Base-by-base conservation (phyloP, 768 basidiomycete genomes). In the Suillus fuscotomentosus region DNA sequence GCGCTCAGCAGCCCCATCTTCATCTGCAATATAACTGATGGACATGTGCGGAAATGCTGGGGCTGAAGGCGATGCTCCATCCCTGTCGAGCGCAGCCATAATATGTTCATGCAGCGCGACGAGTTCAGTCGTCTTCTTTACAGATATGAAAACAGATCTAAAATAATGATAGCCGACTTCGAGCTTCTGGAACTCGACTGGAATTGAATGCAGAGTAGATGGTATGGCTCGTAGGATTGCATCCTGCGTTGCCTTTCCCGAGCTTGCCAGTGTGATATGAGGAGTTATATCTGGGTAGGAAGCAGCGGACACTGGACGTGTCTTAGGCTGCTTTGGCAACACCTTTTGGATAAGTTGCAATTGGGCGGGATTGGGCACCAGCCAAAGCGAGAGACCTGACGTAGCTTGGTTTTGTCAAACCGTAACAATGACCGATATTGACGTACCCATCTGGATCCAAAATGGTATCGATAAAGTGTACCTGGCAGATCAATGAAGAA, bases 1-100 rank as follows among this genome's bases (percentile, higher is more conserved):
- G 51, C 90, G 84, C 73, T 88, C 83, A 8, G 75, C 81, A 22
- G 13, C 70, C 4, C 82, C 81, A 66, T 92, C 90, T n/a, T 81
- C 79, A 64, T 92, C 86, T 34, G 79, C 80, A 65, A 92, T 86
- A 71, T 94, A 94, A 70, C 84, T 88, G 64, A 94, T 68, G 42
- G 92, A 93, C 66, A 92, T 66, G 72, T 94, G 92, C 8, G 91
- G 88, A 66, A 85, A 89, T 42, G 78, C 74, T 0, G 89, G 88
- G 1, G 89, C 86, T 3, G 70, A 69, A 2, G 83, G 80, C 27
- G 81, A 76, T 9, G 83, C 64, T 5, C 72, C 71, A 27, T 81
- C 72, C 24, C 47, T 60, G 50, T 66, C 69, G n/a, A 82, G 68
- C 27, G 70, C 68, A 6, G 70, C 69, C 62, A 84, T 79, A 36